Conservation (phyloP, 192 early-diverging fungal genomes). For the Rhizophagus prolifer region DNA sequence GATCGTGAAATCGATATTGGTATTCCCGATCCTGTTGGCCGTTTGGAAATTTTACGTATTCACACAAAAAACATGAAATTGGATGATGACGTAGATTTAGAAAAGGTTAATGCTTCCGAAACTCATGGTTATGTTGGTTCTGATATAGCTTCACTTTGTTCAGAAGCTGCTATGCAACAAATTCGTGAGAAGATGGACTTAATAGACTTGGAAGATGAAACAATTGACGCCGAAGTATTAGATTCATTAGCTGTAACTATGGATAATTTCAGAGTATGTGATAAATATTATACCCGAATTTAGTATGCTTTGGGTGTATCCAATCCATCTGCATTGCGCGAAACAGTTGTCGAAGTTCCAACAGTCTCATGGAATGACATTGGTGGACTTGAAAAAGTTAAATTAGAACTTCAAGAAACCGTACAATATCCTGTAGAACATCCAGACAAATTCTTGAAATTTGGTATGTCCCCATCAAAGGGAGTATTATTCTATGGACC, state of each 20-base stretch:
- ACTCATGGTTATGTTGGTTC: conserved; percentile 98
- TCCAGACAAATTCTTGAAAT: conserved; percentile 99
- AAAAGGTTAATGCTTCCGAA: conserved; percentile 81
- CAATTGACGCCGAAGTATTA: conserved; percentile 95
- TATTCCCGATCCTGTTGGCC: conserved; percentile 97
- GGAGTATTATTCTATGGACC: conserved; percentile 99
- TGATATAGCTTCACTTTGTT: conserved; percentile 96
- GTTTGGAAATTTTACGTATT: conserved; percentile 97
- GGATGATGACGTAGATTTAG: conserved; percentile 94
- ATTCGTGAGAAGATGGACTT: conserved; percentile 99
- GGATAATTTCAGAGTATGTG: conserved; percentile 88
- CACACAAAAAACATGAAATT: conserved; percentile 99
- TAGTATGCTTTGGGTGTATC: conserved; percentile 87
- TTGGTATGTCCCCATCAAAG: conserved; percentile 95
- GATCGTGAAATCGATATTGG: conserved; percentile 99
- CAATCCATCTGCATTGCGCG: conserved; percentile 98
- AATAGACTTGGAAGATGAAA: conserved; percentile 97
- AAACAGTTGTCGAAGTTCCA: conserved; percentile 97
- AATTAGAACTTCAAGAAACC: conserved; percentile 97
- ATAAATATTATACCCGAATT: not conserved
- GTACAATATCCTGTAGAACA: conserved; percentile 99
- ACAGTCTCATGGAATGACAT: conserved; percentile 94
- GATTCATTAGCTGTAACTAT: conserved; percentile 94
- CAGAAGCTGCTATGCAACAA: conserved; percentile 99
- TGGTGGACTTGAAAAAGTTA: conserved; percentile 97